Conservation (phyloP, 169 alveolate species). For the Amoebophrya sp. region DNA sequence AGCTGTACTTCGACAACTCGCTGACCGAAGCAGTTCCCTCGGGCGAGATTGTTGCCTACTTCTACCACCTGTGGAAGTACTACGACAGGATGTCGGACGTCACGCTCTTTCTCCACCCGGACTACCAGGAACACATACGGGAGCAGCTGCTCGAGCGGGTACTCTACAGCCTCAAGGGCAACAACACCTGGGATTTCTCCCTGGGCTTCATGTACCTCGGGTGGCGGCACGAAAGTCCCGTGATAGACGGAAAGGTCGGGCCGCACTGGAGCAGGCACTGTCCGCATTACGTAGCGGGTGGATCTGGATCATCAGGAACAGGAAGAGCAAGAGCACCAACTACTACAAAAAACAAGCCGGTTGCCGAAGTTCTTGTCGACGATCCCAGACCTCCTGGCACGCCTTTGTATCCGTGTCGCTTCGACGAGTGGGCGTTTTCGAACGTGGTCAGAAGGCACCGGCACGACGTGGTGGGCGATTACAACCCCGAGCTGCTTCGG, state of each 20-base stretch:
- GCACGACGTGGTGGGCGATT: background rate
- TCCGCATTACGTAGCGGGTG: background rate
- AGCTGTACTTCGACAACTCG: background rate
- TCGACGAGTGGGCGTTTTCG: background rate
- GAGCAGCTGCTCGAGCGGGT: background rate
- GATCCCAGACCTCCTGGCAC: too few relatives aligned
- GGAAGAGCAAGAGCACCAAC: too few relatives aligned
- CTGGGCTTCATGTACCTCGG: background rate
- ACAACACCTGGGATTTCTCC: background rate
- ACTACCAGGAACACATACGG: background rate
- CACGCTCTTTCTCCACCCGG: background rate
- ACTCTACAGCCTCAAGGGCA: background rate
- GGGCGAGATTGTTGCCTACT: background rate
- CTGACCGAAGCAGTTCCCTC: background rate
- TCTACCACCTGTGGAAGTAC: background rate
- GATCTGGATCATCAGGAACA: too few relatives aligned
- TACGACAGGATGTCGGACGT: background rate
- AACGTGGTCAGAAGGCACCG: background rate
- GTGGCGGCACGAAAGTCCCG: background rate
- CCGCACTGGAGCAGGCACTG: background rate
- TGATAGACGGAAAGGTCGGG: background rate
- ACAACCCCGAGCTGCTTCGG: background rate
- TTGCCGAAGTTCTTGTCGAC: too few relatives aligned
- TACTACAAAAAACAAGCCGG: too few relatives aligned
- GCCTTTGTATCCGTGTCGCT: background rate